phyloP scores from a whole-genome alignment of 2,329 filamentous ascomycete genomes.

The Metarhizium guizhouense region DNA sequence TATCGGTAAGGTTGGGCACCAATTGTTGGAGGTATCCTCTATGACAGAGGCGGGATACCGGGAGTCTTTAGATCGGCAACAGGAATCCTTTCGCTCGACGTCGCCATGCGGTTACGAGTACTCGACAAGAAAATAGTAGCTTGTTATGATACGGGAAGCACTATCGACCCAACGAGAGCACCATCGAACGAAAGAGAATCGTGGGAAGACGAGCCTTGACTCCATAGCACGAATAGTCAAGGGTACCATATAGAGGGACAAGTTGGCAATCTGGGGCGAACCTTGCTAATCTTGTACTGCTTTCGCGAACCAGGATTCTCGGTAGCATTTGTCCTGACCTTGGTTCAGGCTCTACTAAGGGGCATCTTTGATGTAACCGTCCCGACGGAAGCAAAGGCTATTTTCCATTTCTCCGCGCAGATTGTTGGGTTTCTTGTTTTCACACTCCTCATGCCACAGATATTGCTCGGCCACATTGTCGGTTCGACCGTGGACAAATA shows the following conservation, averaged over 20 bases:
- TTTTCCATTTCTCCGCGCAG: background rate
- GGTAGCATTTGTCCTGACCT: background rate
- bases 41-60: background rate
- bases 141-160: background rate
- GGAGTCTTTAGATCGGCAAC: background rate
- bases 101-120: background rate
- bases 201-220: no score
- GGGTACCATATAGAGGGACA: no score
- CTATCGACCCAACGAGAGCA: no score
- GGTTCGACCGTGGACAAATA: constrained; percentile 5
- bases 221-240: no score
- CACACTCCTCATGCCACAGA: background rate
- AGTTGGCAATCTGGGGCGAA: background rate
- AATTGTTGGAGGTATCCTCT: background rate
- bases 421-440: background rate
- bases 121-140: background rate
- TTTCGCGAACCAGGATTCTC: background rate
- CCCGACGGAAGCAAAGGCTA: background rate
- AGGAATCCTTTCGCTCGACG: background rate
- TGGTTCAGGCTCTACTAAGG: background rate
- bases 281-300: constrained; percentile 1
- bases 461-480: constrained; percentile 1
- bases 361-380: constrained; percentile 2
- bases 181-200: no score
- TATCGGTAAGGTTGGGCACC: background rate